A percentile compares a stretch with the other conserved stretches of the same genome.
Evolutionary conservation across 2,329 filamentous ascomycete species (phyloP).

Genomic region (Colletotrichum sublineola): DNA sequence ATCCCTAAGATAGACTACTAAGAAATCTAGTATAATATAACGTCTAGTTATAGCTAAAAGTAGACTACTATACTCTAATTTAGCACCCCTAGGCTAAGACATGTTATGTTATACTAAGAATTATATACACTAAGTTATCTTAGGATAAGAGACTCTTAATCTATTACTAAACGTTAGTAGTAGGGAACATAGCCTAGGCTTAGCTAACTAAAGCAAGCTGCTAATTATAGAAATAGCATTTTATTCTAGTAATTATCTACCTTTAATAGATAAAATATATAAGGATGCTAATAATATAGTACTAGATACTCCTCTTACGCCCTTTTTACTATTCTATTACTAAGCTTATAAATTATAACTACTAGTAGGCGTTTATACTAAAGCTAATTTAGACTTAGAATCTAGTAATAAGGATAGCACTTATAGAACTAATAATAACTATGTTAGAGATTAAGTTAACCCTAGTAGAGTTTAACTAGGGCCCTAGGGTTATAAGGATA

Average conservation of each 20-base stretch:
- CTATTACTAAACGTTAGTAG: not conserved
- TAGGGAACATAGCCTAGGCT: not conserved
- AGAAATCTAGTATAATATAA: not conserved
- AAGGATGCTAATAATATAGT: not conserved
- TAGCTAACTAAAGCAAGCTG: not conserved
- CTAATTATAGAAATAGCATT: slow-evolving; percentile 1
- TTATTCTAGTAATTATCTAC: not conserved
- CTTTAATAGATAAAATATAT: not conserved
- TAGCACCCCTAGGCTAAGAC: not conserved
- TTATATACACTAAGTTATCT: not conserved
- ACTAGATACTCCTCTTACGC: slow-evolving; percentile 2
- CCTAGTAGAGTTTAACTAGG: not conserved
- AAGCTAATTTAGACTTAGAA: slow-evolving; percentile 6
- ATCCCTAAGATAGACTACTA: not conserved
- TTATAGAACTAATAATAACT: not conserved
- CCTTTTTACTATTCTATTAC: not conserved
- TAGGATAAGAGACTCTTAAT: not conserved
- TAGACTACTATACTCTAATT: no score
- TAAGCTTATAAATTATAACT: not conserved
- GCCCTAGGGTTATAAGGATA: no score
- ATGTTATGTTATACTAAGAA: not conserved
- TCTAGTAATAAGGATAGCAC: slow-evolving; percentile 5
- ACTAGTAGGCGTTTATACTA: not conserved
- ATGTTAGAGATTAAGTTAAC: not conserved
- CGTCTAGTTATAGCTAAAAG: not conserved